Conservation (phyloP, 2,329 filamentous ascomycete species). For the Epichloe aotearoae region DNA sequence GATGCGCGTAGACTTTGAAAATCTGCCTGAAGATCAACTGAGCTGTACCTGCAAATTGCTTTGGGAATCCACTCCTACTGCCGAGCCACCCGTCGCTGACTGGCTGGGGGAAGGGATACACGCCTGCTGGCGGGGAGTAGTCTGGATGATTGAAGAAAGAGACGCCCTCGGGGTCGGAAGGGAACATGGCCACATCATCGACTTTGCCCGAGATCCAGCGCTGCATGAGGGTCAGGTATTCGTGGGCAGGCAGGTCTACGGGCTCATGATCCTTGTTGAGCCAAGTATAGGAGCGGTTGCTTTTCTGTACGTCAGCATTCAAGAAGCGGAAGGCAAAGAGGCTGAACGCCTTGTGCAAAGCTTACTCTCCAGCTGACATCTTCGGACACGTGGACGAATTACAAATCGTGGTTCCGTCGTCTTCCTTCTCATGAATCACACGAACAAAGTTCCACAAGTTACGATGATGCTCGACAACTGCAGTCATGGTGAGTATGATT, state of each 20-base stretch:
- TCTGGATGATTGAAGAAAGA: constrained; percentile 47
- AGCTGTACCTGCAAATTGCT: constrained; percentile 71
- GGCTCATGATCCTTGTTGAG: constrained; percentile 59
- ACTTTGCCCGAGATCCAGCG: constrained; percentile 92
- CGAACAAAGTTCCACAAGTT: constrained; percentile 81
- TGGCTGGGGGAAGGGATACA: constrained; percentile 38
- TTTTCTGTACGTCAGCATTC: constrained; percentile 21
- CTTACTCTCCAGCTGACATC: constrained; percentile 81
- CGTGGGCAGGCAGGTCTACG: constrained; percentile 74
- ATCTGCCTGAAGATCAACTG: constrained; percentile 88
- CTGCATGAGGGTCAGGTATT: constrained; percentile 86
- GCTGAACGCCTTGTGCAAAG: background rate
- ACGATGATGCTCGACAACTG: constrained; percentile 80
- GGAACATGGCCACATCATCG: constrained; percentile 71
- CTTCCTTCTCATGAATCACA: constrained; percentile 75
- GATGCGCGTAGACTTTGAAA: constrained; percentile 89
- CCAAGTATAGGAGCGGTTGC: constrained; percentile 91
- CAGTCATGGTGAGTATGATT: constrained; percentile 20
- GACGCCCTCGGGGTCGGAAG: constrained; percentile 57
- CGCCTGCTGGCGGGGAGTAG: constrained; percentile 23
- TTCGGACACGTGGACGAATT: constrained; percentile 73
- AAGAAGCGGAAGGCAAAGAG: too few relatives aligned
- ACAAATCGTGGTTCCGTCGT: constrained; percentile 65
- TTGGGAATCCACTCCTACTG: constrained; percentile 76
- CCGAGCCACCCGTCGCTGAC: constrained; percentile 61